Evolutionary conservation across 805 yeast species (phyloP).

Genomic region (Dipodascopsis tothii): DNA sequence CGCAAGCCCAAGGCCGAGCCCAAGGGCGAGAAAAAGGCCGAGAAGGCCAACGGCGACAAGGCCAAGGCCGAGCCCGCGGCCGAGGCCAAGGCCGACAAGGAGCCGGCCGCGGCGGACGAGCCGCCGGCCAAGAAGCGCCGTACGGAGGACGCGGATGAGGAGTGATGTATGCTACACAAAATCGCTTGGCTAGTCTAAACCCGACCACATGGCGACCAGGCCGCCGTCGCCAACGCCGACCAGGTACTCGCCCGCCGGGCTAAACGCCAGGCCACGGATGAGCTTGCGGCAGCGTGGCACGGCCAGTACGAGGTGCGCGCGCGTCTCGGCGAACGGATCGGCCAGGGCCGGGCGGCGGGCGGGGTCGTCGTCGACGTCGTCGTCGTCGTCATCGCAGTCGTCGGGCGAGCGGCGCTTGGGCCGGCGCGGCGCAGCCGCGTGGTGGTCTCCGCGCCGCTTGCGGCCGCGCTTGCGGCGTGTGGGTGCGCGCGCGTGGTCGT

Average conservation of each 20-base stretch:
- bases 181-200: not conserved
- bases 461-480: not conserved
- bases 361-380: not conserved
- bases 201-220: constrained; percentile 12
- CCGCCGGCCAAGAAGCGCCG: constrained; percentile 21
- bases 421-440: too few species aligned
- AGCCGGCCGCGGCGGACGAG: constrained; percentile 6
- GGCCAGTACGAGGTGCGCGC: constrained; percentile 9
- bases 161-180: too few species aligned
- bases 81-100: constrained; percentile 1
- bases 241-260: constrained; percentile 15
- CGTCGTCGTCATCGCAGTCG: too few species aligned
- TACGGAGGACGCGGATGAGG: not conserved
- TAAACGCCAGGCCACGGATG: constrained; percentile 16
- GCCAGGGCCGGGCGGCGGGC: constrained; percentile 1
- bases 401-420: too few species aligned
- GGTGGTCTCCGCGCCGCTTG: not conserved
- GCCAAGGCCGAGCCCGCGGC: not conserved
- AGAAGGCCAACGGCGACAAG: not conserved
- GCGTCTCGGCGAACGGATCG: constrained; percentile 11
- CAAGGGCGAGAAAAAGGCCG: constrained; percentile 1
- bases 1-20: constrained; percentile 1
- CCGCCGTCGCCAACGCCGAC: constrained; percentile 22
- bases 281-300: constrained; percentile 10
- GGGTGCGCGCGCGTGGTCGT: too few species aligned